phyloP scores from a whole-genome alignment of 129 eudicot genomes.

The Heracleum sosnowskyi region DNA sequence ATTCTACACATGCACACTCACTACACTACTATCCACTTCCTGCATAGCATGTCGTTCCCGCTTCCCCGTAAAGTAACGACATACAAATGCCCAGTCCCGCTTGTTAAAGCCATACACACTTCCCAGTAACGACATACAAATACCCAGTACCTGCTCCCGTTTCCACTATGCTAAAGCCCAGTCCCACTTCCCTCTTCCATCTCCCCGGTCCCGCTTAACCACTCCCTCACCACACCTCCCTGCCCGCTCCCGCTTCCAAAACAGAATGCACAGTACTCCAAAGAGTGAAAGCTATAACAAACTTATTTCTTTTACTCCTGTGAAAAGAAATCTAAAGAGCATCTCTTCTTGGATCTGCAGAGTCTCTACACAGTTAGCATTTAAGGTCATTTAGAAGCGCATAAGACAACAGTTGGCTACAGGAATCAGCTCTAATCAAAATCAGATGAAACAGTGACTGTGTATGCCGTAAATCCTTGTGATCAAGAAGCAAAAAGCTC shows the following conservation, averaged over 20 bases:
- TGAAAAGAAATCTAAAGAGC: slow-evolving; percentile 27
- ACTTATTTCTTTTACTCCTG: slow-evolving; percentile 14
- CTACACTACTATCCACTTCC: too few relatives aligned
- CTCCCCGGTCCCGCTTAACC: too few relatives aligned
- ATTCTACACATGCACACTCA: too few relatives aligned
- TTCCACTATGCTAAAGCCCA: too few relatives aligned
- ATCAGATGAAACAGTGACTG: neutral
- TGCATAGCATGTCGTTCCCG: too few relatives aligned
- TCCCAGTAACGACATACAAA: too few relatives aligned
- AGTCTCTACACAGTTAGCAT: slow-evolving; percentile 28
- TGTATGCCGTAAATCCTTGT: neutral
- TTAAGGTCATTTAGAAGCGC: slow-evolving; percentile 3
- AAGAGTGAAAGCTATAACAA: slow-evolving; percentile 40
- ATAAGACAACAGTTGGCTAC: slow-evolving; percentile 3
- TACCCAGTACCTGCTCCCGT: too few relatives aligned
- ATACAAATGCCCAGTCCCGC: too few relatives aligned
- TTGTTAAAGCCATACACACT: too few relatives aligned
- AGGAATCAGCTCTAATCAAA: neutral
- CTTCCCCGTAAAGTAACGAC: too few relatives aligned
- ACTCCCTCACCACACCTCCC: neutral
- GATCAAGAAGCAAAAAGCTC: neutral
- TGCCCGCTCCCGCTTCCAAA: slow-evolving; percentile 22
- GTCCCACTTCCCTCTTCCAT: too few relatives aligned
- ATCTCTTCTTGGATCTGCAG: slow-evolving; percentile 27
- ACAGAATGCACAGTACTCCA: slow-evolving; percentile 19